phyloP scores from a whole-genome alignment of 768 basidiomycete genomes.

The Mycena maculata region DNA sequence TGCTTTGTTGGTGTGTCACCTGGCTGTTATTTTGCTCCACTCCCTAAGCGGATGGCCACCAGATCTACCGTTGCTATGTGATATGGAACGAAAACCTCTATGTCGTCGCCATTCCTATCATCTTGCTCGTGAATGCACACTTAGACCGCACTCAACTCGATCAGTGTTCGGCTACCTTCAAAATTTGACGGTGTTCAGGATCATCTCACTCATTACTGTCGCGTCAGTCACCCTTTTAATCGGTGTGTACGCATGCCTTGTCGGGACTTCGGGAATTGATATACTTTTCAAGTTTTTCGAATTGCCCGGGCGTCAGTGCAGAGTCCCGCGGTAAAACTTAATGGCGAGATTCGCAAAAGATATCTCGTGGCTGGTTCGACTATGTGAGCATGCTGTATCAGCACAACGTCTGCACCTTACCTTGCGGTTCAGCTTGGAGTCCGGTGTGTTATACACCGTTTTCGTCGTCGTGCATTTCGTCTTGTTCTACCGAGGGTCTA shows the following conservation, averaged over 20 bases:
- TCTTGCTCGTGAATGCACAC: conserved; percentile 6
- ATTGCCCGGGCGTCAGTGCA: background rate
- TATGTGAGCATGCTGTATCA: conserved; percentile 5
- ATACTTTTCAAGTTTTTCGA: background rate
- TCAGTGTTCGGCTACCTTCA: conserved; percentile 23
- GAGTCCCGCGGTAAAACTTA: background rate
- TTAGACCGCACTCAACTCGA: background rate
- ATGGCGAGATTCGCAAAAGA: background rate
- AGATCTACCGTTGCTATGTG: conserved; percentile 28
- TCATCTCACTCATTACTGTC: conserved; percentile 19
- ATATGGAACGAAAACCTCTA: conserved; percentile 19
- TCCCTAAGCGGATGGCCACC: background rate
- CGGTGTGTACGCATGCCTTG: background rate
- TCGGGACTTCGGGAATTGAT: background rate
- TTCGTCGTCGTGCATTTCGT: conserved; percentile 24
- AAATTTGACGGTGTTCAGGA: conserved; percentile 6
- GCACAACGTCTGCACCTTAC: background rate
- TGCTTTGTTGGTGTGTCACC: conserved; percentile 4
- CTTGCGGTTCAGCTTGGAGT: conserved; percentile 11
- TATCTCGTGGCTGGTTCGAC: background rate
- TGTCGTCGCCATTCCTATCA: background rate
- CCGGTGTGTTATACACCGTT: conserved; percentile 16
- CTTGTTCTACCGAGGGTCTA: background rate
- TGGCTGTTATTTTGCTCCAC: background rate
- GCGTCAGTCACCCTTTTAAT: conserved; percentile 18